phyloP scores from a whole-genome alignment of 1,139 yeast species.

The Debaryomyces robertsiae region DNA sequence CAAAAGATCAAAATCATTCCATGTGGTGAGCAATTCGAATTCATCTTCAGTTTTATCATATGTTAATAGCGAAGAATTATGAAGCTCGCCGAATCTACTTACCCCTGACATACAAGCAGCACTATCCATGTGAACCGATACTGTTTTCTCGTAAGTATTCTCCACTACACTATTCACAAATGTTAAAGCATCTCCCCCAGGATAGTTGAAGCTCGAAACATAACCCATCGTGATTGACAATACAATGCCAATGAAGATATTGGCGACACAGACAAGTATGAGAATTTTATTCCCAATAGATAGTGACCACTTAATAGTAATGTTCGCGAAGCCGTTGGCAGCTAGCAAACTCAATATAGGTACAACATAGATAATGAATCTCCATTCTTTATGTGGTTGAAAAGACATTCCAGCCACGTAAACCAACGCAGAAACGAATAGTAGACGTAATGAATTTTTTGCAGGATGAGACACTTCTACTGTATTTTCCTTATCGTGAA shows the following conservation, averaged over 20 bases:
- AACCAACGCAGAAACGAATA: constrained; percentile 46
- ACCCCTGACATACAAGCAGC: constrained; percentile 90
- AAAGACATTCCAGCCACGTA: constrained; percentile 67
- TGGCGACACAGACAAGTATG: constrained; percentile 30
- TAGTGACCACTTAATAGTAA: constrained; percentile 36
- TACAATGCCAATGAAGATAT: constrained; percentile 34
- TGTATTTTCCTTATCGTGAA: constrained; percentile 25
- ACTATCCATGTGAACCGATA: constrained; percentile 69
- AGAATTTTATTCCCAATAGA: constrained; percentile 32
- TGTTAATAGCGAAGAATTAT: constrained; percentile 34
- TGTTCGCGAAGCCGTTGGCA: constrained; percentile 59
- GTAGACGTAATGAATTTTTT: constrained; percentile 36
- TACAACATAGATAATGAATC: constrained; percentile 75
- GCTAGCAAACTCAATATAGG: constrained; percentile 71
- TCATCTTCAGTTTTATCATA: constrained; percentile 77
- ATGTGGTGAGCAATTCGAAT: constrained; percentile 35
- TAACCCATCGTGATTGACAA: constrained; percentile 57
- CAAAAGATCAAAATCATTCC: constrained; percentile 62
- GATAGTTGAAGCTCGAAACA: constrained; percentile 76
- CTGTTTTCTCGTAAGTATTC: constrained; percentile 14
- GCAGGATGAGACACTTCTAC: constrained; percentile 42
- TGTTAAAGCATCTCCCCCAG: constrained; percentile 79
- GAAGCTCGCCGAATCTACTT: constrained; percentile 67
- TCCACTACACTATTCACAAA: constrained; percentile 51
- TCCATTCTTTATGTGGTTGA: constrained; percentile 95